Percentiles rank a stretch among this genome's conserved stretches.
Conservation (phyloP, 495 filamentous ascomycete genomes). For the Peziza echinospora region DNA sequence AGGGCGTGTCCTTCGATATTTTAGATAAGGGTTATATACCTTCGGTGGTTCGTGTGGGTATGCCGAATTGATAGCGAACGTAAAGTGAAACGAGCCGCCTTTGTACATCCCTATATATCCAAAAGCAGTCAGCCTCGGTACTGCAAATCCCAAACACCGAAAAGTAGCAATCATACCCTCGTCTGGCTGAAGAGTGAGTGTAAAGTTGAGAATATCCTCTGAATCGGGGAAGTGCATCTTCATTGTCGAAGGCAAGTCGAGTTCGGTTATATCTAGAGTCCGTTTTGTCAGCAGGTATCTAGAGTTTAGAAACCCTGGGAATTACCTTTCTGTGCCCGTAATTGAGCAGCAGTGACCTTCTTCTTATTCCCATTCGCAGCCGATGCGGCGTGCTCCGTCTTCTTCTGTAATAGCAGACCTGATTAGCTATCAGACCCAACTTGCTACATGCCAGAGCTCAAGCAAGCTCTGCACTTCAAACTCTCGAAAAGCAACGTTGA, state of each 20-base stretch:
- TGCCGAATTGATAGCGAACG: slow-evolving; percentile 74
- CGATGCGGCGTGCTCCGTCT: slow-evolving; percentile 82
- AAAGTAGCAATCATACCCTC: slow-evolving; percentile 30
- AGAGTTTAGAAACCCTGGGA: background rate
- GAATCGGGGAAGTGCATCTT: slow-evolving; percentile 80
- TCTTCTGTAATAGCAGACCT: slow-evolving; percentile 46
- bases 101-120: slow-evolving; percentile 59
- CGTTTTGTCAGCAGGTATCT: background rate
- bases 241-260: slow-evolving; percentile 80
- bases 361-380: slow-evolving; percentile 70
- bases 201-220: slow-evolving; percentile 92
- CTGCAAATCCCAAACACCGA: too few species aligned
- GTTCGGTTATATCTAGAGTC: slow-evolving; percentile 62
- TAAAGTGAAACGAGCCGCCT: slow-evolving; percentile 71
- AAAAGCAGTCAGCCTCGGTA: background rate
- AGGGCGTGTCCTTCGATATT: too few species aligned
- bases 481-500: too few species aligned
- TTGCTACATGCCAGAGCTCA: too few species aligned
- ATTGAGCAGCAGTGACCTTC: slow-evolving; percentile 88
- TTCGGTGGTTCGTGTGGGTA: slow-evolving; percentile 97
- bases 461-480: too few species aligned
- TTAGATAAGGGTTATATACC: slow-evolving; percentile 6
- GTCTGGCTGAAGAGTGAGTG: slow-evolving; percentile 79
- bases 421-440: slow-evolving; percentile 1
- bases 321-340: slow-evolving; percentile 95